These are phyloP conservation scores for Hypoxylon sp. DNA, from an alignment of 2,329 filamentous ascomycete genomes.

Conservation along the genomic window DNA sequence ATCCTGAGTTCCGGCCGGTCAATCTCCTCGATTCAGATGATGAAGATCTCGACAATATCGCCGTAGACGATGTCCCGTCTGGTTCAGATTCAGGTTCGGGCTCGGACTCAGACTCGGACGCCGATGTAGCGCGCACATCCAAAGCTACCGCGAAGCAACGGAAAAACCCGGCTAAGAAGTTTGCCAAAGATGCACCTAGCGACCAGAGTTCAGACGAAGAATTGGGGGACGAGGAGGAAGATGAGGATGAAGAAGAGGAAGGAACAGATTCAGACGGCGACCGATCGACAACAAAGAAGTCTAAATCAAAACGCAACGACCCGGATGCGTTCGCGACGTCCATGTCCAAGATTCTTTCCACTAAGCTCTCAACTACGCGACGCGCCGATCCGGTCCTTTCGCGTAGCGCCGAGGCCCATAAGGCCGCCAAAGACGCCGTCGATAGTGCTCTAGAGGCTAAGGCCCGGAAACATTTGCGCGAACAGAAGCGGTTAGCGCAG, in stretches of 20 bases:
- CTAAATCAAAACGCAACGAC: conserved; percentile 89
- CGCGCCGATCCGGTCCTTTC: conserved; percentile 92
- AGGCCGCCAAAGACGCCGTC: conserved; percentile 78
- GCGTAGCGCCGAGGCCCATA: conserved; percentile 80
- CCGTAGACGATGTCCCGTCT: conserved; percentile 63
- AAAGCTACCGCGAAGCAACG: conserved; percentile 53
- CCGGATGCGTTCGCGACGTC: conserved; percentile 92
- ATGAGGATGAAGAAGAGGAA: conserved; percentile 60
- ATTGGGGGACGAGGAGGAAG: conserved; percentile 54
- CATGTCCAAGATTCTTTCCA: conserved; percentile 91
- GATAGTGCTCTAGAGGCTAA: conserved; percentile 86
- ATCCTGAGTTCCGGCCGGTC: conserved; percentile 64
- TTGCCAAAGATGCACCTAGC: conserved; percentile 45
- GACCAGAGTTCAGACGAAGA: conserved; percentile 44
- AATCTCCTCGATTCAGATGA: conserved; percentile 70
- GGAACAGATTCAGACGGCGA: conserved; percentile 57
- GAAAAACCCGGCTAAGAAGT: conserved; percentile 47
- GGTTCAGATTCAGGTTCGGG: conserved; percentile 53
- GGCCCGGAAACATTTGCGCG: conserved; percentile 82
- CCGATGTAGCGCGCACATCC: conserved; percentile 51
- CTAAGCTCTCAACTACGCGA: conserved; percentile 86
- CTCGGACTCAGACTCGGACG: conserved; percentile 56
- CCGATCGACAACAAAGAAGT: conserved; percentile 53
- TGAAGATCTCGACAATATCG: conserved; percentile 69
- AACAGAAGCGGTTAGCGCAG: conserved; percentile 82